Base-by-base conservation (phyloP, 176 grass and related monocot species). In the Oropetium thomaeum region DNA sequence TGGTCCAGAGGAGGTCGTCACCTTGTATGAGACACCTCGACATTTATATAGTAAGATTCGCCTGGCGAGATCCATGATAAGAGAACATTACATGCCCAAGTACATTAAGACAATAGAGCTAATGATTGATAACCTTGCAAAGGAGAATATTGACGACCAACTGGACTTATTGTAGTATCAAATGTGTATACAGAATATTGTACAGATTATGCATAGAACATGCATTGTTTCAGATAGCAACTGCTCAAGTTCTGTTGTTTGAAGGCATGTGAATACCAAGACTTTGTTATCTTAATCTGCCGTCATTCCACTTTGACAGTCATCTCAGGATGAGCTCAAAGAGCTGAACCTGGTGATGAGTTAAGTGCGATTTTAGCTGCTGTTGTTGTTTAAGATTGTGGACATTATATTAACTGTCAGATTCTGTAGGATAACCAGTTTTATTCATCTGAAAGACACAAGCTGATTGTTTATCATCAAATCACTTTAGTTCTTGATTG, bases 21-120 rank as follows among this genome's bases (percentile, higher is more conserved):
- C 88, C 28, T 72, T 99, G 42, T 99, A 99, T 48, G 82, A 87
- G 77, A 92, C 92, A 63, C 89, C 92, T 47, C 80, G 89, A 25
- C 73, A 96, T 54, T 47, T 96, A 70, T 99, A 99, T 62, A 74
- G 92, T 37, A 96, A 96, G 80, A 90, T 99, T 67, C 81, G 92
- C 8, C 70, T 99, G 31, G 89, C 92, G 5, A 76, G 85, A 70
- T 84, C 82, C 58, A 99, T 99, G 92, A 79, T 99, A 69, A 33
- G 78, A 49, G 92, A 99, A 29, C 96, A 99, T 76, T 99, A 99
- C 80, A 99, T 99, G 96, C 89, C 89, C 33, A 81, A 78, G 54
- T 99, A 99, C 58, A 92, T 90, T 14, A 88, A 59, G 67, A 92
- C 87, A 75, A 84, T 99, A 77, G 87, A 92, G 79, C 62, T 84